Evolutionary conservation across 1,139 yeast species (phyloP), one percentile per base, ranked within the genome.

Genomic region (Pichia sp.): DNA sequence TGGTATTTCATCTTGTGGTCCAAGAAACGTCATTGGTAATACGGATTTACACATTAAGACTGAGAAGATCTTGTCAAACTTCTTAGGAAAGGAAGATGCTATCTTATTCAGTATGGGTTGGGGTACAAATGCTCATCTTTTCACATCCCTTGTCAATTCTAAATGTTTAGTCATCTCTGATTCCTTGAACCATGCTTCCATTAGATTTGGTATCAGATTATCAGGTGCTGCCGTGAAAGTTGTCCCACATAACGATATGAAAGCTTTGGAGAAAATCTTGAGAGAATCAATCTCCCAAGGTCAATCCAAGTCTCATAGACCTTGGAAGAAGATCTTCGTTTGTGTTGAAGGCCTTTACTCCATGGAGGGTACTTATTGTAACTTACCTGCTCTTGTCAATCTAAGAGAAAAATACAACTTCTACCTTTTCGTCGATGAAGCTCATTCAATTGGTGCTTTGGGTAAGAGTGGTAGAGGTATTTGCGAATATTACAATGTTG

Each of bases 381-480:
- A 91, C 56, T 68, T 91, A 50, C 96, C 97, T 10, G 72, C 63
- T 44, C 59, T 91, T 35, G 69, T 91, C 28, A 81, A 74, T 50
- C 66, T 91, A 48, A 82, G 84, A 52, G 74, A 85, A 35, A 84
- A 83, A 58, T 91, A 93, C 66, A 87, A 87, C 56, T 83, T 91
- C 55, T 85, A 85, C 56, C 64, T 91, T 41, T 91, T 84, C 56
- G 84, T 93, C 44, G 99, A 91, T 58, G 99, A 91, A 61, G 98
- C 98, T 15, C 99, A 91, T 59, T 88, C 97, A 4, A 82, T 93
- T 54, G 99, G 99, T 54, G 98, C 98, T 9, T 72, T 91, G 62
- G 99, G 99, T 22, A 93, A 94, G 28, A 63, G 64, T 34, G 98
- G 98, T 34, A 77, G 85, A 54, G 99, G 99, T 55, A 81, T 91